Conservation (phyloP, 208 protist genomes). For the Crithidia sp. region DNA sequence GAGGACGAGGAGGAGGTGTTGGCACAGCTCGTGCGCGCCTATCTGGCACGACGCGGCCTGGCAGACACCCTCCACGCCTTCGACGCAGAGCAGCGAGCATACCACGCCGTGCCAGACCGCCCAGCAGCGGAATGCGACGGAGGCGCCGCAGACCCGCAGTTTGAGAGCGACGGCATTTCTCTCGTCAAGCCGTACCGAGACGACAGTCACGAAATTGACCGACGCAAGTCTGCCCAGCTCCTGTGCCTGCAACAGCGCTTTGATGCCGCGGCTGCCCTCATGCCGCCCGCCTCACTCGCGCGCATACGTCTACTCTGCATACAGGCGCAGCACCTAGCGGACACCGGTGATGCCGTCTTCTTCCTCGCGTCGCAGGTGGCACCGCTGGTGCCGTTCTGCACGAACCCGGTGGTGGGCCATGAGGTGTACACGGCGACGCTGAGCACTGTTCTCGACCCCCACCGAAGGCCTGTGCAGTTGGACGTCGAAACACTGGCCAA, state of each 20-base stretch:
- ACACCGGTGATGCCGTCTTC: conserved; percentile 28
- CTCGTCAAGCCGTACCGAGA: no score
- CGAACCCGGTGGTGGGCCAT: conserved; percentile 37
- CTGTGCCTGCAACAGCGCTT: conserved; percentile 59
- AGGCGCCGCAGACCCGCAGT: no score
- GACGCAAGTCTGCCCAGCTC: conserved; percentile 58
- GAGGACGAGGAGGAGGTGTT: conserved; percentile 71
- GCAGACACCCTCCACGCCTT: conserved; percentile 61
- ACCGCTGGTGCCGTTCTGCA: conserved; percentile 48
- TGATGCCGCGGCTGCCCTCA: conserved; percentile 49
- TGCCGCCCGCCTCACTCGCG: conserved; percentile 50
- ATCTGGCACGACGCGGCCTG: conserved; percentile 65
- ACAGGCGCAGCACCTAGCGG: conserved; percentile 44
- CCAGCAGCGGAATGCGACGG: neutral
- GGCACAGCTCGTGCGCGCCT: conserved; percentile 64
- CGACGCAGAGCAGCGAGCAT: conserved; percentile 28
- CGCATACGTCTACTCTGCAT: conserved; percentile 66
- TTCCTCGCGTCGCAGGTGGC: conserved; percentile 51
- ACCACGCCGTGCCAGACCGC: neutral
- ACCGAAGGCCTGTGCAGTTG: conserved; percentile 5
- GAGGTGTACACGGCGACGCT: conserved; percentile 34
- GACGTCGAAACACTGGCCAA: conserved; percentile 41
- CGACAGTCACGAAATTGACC: conserved; percentile 16
- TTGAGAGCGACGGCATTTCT: no score
- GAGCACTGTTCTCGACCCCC: conserved; percentile 25